Base-by-base conservation (phyloP, 768 basidiomycete species). In the Psilocybe subaeruginosa region DNA sequence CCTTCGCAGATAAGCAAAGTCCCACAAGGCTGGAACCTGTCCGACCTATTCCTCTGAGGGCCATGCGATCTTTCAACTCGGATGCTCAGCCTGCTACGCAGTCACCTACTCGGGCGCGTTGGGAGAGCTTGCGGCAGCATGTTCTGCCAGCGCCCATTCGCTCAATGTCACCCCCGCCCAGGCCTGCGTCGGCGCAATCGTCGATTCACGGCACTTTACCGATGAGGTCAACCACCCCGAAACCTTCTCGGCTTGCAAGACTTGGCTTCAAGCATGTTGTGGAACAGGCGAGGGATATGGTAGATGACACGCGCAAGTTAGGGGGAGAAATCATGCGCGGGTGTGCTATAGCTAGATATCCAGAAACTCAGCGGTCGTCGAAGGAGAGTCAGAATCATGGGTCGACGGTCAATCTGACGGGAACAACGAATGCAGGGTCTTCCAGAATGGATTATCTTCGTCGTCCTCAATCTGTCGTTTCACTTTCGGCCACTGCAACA, bases 261-360 rank as follows among this genome's bases (percentile, higher is more conserved):
- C 71, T 87, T 11, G 86, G 83, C 1, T 85, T 89, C 64, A 79
- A 80, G 50, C 86, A 90, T 23, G 84, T 89, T 11, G 88, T 90
- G 0, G 89, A 91, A 35, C 80, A 85, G 58, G 88, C 77, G 3
- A 81, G 80, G 29, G 86, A 85, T 56, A 76, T 78, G 43, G 72
- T 77, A 0, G 83, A 86, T 46, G 82, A 86, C 51, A 72, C 74
- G 14, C 78, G 77, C 12, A 80, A 76, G 64, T 81, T 90, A 52
- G 77, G 81, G 3, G 80, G 82, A 56, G 88, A 89, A 37, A 74
- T 92, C 2, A 74, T 80, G 62, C 81, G 76, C 59, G 81, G 86
- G 2, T 89, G 85, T 66, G 81, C 80, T 75, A 72, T 77, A 12
- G 79, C 81, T 33, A 79, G 85, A n/a, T 81, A 80, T 56, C 72